These are phyloP conservation scores for Diphasiastrum complanatum DNA, from an alignment of 83 land plant species.

Conservation along the genomic window DNA sequence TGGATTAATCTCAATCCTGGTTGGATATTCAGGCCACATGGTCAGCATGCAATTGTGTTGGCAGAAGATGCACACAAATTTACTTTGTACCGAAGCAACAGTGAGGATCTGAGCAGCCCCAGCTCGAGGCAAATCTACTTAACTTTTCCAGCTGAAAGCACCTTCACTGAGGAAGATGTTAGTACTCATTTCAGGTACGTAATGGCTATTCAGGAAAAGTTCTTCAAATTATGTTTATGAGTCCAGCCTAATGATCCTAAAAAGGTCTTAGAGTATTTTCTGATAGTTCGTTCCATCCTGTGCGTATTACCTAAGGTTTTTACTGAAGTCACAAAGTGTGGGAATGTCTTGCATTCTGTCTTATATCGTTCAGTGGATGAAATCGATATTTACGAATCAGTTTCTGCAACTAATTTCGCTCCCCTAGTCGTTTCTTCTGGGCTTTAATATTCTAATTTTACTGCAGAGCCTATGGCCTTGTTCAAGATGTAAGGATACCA, in stretches of 20 bases:
- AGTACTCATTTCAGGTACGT: constrained; percentile 15
- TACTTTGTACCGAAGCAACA: neutral
- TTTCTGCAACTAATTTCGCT: no score
- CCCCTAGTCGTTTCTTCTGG: no score
- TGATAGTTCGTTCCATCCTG: no score
- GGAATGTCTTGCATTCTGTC: no score
- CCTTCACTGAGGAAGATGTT: constrained; percentile 15
- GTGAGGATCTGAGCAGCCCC: constrained; percentile 3
- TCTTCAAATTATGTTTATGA: neutral
- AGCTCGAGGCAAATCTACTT: constrained; percentile 14
- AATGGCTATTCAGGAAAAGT: neutral
- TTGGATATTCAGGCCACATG: constrained; percentile 7
- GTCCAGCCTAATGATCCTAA: no score
- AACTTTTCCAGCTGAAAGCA: no score
- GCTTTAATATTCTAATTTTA: neutral
- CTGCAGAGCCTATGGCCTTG: constrained; percentile 1
- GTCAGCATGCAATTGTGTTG: constrained; percentile 9
- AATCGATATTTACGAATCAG: no score
- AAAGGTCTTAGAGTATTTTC: no score
- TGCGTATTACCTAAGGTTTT: no score
- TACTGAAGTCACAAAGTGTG: no score
- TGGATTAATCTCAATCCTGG: neutral
- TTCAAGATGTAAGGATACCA: neutral
- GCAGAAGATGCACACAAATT: constrained; percentile 13
- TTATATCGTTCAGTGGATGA: no score